phyloP scores from a whole-genome alignment of 495 filamentous ascomycete species.

The Trichoderma parareesei region DNA sequence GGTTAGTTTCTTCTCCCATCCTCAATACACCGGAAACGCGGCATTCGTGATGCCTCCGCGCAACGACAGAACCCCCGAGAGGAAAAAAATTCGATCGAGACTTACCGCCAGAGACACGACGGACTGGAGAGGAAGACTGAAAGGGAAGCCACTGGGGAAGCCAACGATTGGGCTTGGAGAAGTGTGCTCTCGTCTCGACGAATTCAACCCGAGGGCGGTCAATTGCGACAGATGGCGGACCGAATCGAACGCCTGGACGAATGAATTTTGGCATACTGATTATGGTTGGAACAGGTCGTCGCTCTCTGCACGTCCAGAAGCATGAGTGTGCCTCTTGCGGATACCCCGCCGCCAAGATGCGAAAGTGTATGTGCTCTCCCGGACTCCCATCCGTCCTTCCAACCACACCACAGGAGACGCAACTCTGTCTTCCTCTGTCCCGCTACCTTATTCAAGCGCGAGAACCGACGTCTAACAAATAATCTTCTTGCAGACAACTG shows the following conservation, averaged over 20 bases:
- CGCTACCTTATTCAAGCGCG: too few species aligned
- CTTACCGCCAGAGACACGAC: background rate
- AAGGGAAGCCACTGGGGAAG: background rate
- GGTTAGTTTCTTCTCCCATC: slow-evolving; percentile 50
- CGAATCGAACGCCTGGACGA: background rate
- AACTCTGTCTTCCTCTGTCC: background rate
- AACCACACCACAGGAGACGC: background rate
- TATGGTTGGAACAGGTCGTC: slow-evolving; percentile 53
- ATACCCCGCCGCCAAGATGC: slow-evolving; percentile 92
- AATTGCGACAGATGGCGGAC: slow-evolving; percentile 8
- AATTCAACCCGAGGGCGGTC: slow-evolving; percentile 9
- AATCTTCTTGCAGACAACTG: slow-evolving; percentile 99
- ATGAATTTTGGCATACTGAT: background rate
- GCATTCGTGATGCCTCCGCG: background rate
- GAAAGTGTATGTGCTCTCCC: slow-evolving; percentile 79
- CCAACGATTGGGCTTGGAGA: background rate
- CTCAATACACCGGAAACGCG: background rate
- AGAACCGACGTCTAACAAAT: background rate
- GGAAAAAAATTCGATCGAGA: slow-evolving; percentile 4
- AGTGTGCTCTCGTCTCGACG: background rate
- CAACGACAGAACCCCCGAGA: background rate
- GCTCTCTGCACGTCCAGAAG: slow-evolving; percentile 99
- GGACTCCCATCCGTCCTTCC: background rate
- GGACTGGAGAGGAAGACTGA: background rate
- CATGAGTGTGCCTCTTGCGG: slow-evolving; percentile 94